Conservation (phyloP, 768 basidiomycete species). For the Kwoniella pini region DNA sequence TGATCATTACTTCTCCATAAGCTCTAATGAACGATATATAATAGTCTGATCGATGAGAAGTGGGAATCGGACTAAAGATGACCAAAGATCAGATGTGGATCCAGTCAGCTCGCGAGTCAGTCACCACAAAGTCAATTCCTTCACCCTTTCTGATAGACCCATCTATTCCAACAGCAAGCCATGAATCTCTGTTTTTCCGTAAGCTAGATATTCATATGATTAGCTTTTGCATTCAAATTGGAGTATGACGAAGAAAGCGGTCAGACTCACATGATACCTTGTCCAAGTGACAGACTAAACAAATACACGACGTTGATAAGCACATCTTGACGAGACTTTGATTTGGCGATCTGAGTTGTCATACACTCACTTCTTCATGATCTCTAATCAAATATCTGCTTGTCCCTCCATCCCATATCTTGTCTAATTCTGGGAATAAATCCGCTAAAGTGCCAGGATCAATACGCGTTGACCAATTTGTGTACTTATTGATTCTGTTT, state of each 20-base stretch:
- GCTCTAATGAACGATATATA: conserved; percentile 19
- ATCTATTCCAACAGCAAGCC: conserved; percentile 30
- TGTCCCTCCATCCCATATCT: conserved; percentile 24
- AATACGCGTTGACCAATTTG: conserved; percentile 25
- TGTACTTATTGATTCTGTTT: conserved; percentile 22
- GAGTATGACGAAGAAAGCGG: not conserved
- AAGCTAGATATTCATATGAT: conserved; percentile 11
- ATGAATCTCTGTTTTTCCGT: conserved; percentile 20
- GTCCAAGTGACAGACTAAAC: conserved; percentile 22
- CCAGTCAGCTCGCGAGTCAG: no score
- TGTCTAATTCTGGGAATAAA: conserved; percentile 31
- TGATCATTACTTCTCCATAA: conserved; percentile 26
- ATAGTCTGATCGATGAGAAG: conserved; percentile 2
- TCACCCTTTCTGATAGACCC: conserved; percentile 33
- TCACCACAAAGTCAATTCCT: no score
- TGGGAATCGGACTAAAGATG: conserved; percentile 23
- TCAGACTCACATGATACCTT: conserved; percentile 25
- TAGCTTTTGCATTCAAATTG: not conserved
- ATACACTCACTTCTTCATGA: conserved; percentile 28
- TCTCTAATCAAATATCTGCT: conserved; percentile 16
- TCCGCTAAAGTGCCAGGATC: conserved; percentile 32
- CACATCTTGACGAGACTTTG: not conserved
- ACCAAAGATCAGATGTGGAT: no score
- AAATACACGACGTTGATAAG: not conserved
- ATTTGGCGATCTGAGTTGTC: not conserved